Percentiles rank a stretch among this genome's conserved stretches.
phyloP scores from a whole-genome alignment of 148 eudicot species.

The Rhododendron williamsianum region DNA sequence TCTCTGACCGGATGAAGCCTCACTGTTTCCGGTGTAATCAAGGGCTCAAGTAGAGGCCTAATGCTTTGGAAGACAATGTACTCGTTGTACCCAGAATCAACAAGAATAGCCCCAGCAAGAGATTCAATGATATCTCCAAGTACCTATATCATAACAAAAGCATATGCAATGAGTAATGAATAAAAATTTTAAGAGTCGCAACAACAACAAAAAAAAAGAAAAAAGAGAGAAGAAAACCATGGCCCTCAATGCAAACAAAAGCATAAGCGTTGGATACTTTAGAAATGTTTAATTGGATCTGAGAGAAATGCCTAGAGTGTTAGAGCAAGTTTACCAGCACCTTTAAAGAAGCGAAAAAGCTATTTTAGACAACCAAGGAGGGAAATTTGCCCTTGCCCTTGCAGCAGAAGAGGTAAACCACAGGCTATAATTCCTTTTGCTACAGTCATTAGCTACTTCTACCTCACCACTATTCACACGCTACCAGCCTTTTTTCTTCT shows the following conservation, averaged over 20 bases:
- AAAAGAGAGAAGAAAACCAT: neutral
- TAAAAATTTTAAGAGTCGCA: neutral
- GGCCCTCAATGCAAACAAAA: neutral
- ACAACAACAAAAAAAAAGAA: neutral
- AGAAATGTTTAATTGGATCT: neutral
- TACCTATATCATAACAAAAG: conserved; percentile 38
- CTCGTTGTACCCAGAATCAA: conserved; percentile 66
- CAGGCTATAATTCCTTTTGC: too few species aligned
- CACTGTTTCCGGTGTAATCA: conserved; percentile 62
- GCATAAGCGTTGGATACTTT: neutral
- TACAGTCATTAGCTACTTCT: too few species aligned
- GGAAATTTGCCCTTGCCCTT: too few species aligned
- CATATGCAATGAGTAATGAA: neutral
- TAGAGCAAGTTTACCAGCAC: too few species aligned
- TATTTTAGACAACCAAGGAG: too few species aligned
- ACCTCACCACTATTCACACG: too few species aligned
- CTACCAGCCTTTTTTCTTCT: too few species aligned
- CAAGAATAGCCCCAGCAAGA: conserved; percentile 76
- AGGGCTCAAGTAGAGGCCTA: conserved; percentile 66
- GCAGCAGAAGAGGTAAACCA: too few species aligned
- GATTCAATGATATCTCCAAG: conserved; percentile 87
- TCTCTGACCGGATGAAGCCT: conserved; percentile 68
- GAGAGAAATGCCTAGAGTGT: neutral
- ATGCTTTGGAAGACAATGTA: conserved; percentile 48
- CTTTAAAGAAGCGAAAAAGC: too few species aligned